Base-by-base conservation (phyloP, 2,329 filamentous ascomycete species). In the Coniochaeta sp. region DNA sequence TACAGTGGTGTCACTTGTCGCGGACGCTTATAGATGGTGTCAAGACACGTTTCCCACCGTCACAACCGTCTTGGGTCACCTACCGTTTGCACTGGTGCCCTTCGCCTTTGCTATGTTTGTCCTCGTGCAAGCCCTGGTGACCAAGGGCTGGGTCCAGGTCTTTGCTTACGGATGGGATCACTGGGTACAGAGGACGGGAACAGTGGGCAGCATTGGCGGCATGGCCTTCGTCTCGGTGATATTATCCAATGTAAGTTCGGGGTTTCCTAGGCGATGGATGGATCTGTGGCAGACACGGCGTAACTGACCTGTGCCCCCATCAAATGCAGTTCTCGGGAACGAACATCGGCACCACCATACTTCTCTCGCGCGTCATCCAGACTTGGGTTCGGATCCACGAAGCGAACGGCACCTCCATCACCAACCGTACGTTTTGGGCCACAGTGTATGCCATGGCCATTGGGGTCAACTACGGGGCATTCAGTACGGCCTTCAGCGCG, bases 61-160 rank as follows among this genome's bases (percentile, higher is more conserved):
- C 1, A 80, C 81, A 18, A 79, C 82, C 0, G 85, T 89, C 0
- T 63, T 85, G 6, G 67, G 77, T 0, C 84, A 87, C 61, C 71
- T 90, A 1, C 86, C 86, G 0, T 79, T 86, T 50, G 76, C 83
- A 0, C 75, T 89, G 0, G 73, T 90, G 0, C 86, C 86, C 0
- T 89, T 89, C 59, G 82, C 85, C 0, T 82, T 90, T 52, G 74
- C 78, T 55, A 89, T 89, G 86, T 89, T 89, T 55, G 75, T 89
- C 9, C 75, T 90, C 0, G 86, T 89, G 0, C 85, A 90, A 61
- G 85, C 78, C 0, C 67, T 90, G 1, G 85, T 87, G 0, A 87
- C 82, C 0, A 89, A 86, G 56, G 86, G 86, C 10, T 89, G 86
- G 86, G 81, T 89, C 0, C 76, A 78, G 0, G 83, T 89, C 0